Percentiles rank a stretch among this genome's conserved stretches.
phyloP scores from a whole-genome alignment of 441 rosid genomes.

The Bocquillonia castaneifolia region DNA sequence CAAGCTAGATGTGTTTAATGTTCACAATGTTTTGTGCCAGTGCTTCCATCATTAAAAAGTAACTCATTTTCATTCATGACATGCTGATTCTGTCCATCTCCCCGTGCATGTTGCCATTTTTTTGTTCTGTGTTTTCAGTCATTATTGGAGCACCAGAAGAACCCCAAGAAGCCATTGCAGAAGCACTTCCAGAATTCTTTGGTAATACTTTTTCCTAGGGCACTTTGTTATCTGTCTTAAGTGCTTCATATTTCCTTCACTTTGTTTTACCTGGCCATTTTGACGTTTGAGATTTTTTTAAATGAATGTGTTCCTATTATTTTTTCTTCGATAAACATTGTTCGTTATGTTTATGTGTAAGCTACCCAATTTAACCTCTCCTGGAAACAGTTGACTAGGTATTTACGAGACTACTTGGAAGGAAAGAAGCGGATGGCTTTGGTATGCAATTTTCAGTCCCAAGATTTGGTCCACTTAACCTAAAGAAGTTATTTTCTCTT shows the following conservation, averaged over 20 bases:
- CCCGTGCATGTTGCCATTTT: neutral
- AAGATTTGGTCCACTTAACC: neutral
- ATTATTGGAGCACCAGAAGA: slow-evolving; percentile 82
- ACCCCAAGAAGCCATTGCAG: slow-evolving; percentile 73
- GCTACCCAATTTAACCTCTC: slow-evolving; percentile 19
- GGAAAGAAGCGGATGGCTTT: slow-evolving; percentile 84
- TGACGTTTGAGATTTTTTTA: slow-evolving; percentile 2
- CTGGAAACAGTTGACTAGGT: slow-evolving; percentile 63
- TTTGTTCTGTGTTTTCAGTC: slow-evolving; percentile 44
- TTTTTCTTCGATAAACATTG: neutral
- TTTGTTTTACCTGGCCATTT: slow-evolving; percentile 7
- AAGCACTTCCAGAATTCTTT: slow-evolving; percentile 83
- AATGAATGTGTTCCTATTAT: neutral
- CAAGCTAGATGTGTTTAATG: neutral
- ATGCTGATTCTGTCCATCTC: neutral
- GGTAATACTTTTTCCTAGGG: slow-evolving; percentile 40
- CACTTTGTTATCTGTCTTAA: neutral
- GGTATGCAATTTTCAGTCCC: slow-evolving; percentile 44
- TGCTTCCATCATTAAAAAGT: neutral
- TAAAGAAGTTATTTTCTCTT: neutral
- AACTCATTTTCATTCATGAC: neutral
- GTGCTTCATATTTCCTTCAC: neutral
- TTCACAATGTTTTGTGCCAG: neutral
- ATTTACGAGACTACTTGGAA: slow-evolving; percentile 78
- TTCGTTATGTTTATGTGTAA: slow-evolving; percentile 5